These are phyloP conservation scores for Pyrus betulifolia DNA, from an alignment of 306 rosid genomes.

Conservation along the genomic window DNA sequence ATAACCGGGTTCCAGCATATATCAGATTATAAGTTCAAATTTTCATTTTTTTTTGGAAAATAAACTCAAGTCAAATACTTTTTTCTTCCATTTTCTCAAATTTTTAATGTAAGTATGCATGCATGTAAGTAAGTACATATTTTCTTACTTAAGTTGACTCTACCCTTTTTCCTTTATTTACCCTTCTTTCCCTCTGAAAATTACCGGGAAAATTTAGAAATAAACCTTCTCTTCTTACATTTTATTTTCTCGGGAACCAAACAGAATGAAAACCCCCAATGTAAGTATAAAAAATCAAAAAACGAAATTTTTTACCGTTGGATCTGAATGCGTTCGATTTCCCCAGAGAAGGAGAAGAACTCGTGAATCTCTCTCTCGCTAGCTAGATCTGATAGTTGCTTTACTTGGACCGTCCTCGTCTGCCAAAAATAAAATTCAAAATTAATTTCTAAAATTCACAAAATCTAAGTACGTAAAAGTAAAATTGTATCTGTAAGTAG, in stretches of 20 bases:
- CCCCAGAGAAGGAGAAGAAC: slow-evolving; percentile 87
- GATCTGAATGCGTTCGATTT: slow-evolving; percentile 79
- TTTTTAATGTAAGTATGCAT: not conserved
- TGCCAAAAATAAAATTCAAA: slow-evolving; percentile 10
- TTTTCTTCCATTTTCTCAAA: not conserved
- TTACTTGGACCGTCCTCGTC: slow-evolving; percentile 85
- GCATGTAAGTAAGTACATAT: not conserved
- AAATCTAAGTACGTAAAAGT: not conserved
- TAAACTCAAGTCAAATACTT: not conserved
- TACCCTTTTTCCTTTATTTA: not conserved
- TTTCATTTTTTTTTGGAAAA: too few species aligned
- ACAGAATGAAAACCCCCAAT: not conserved
- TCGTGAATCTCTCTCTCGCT: slow-evolving; percentile 90
- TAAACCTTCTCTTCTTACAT: not conserved
- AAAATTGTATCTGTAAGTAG: not conserved
- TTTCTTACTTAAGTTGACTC: not conserved
- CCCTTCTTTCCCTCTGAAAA: not conserved
- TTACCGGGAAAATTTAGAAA: not conserved
- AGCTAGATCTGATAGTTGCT: slow-evolving; percentile 84
- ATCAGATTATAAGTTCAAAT: not conserved
- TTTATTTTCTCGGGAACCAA: not conserved
- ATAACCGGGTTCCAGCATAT: not conserved
- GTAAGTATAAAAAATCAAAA: not conserved
- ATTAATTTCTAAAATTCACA: not conserved
- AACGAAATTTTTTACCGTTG: slow-evolving; percentile 26